Conservation (phyloP, 2,329 filamentous ascomycete genomes). For the Penicillium sp. region DNA sequence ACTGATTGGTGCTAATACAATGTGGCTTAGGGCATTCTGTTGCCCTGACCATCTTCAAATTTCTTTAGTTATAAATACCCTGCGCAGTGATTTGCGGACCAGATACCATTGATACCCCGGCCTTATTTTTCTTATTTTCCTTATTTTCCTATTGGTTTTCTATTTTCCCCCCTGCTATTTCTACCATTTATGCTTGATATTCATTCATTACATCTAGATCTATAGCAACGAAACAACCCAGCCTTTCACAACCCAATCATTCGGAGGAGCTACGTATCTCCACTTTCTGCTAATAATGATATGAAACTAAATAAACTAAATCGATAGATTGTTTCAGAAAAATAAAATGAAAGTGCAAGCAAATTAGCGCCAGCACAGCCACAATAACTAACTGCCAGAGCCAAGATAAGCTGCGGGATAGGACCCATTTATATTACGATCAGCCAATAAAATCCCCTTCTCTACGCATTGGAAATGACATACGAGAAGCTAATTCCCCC, state of each 20-base stretch:
- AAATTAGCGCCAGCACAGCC: constrained; percentile 7
- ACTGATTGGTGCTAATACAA: neutral
- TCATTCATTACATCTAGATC: neutral
- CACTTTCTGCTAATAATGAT: neutral
- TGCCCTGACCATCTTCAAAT: constrained; percentile 4
- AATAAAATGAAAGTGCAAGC: neutral
- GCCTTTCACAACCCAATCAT: neutral
- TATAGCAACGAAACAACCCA: neutral
- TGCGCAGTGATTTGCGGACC: neutral
- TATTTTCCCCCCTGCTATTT: neutral
- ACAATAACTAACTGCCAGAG: constrained; percentile 8
- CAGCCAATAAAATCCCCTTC: neutral
- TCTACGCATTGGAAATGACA: neutral
- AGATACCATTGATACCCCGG: constrained; percentile 1
- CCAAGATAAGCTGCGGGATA: constrained; percentile 7
- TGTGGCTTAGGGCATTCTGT: constrained; percentile 12
- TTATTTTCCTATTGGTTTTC: neutral
- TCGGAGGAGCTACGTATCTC: neutral
- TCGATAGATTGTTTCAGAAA: neutral
- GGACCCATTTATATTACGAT: neutral
- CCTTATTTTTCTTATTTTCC: neutral
- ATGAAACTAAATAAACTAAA: neutral
- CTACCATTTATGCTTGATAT: neutral
- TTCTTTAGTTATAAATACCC: constrained; percentile 15
- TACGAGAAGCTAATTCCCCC: neutral